Base-by-base conservation (phyloP, 352 stramenopile genomes). In the Phytophthora nicotianae region DNA sequence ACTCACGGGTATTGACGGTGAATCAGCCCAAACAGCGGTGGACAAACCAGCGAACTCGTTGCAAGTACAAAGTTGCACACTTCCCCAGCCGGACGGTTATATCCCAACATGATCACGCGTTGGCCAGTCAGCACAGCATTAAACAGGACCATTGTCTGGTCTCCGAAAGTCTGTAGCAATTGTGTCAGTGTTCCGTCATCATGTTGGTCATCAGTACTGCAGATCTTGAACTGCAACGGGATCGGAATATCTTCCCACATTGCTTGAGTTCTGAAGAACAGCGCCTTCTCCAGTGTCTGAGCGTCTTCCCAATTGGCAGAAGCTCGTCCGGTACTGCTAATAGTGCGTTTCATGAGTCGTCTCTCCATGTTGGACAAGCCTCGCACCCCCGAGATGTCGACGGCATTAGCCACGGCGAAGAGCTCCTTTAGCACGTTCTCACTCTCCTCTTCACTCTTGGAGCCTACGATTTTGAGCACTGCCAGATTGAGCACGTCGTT, bases 61-160 rank as follows among this genome's bases (percentile, higher is more conserved):
- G 86, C 76, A n/a, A 96, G 70, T 41, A 95, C 88, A 48, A 90
- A 94, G 68, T 90, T 93, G 69, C 86, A 96, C 4, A 96, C 78
- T 42, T 93, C 83, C 1, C 88, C 84, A 3, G 88, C 88, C 16
- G 88, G 78, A 24, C 87, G 83, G 52, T 93, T 93, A 57, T 96
- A 94, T 13, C 88, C 88, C 1, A 96, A 63, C 33, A 96, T 82
- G 23, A 96, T 65, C 47, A 96, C 83, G 0, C 88, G 72, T 40
- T 83, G 75, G 6, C 88, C 88, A 0, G 83, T 93, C 41, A 96
- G 69, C n/a, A 96, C 79, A 0, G 88, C 86, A 49, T 96, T 96
- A 58, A 91, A 96, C 42, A 96, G 50, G n/a, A 80, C 38, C 86
- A 95, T 96, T 0, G 69, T 88, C 54, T 96, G 79, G 33, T 95